These are phyloP conservation scores for Blastobotrys buckinghamii DNA, from an alignment of 1,139 yeast species.

Conservation along the genomic window DNA sequence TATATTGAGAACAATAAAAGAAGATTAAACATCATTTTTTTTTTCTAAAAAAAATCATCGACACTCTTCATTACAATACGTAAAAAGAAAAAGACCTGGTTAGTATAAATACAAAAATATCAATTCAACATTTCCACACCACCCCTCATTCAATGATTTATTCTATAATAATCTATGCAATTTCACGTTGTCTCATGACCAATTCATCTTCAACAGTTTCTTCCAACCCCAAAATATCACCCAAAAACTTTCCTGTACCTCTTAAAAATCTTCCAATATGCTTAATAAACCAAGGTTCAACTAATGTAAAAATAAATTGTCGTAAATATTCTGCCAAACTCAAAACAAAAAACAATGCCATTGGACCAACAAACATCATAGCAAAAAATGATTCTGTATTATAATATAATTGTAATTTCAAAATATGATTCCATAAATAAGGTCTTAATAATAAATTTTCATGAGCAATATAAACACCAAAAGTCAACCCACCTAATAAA, in stretches of 20 bases:
- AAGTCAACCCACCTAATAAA: background rate
- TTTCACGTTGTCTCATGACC: background rate
- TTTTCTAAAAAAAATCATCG: too few species aligned
- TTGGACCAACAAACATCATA: background rate
- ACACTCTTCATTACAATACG: too few species aligned
- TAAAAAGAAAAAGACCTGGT: too few species aligned
- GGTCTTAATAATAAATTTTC: constrained; percentile 4
- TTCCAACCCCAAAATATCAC: background rate
- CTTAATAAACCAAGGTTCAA: background rate
- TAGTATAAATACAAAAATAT: too few species aligned
- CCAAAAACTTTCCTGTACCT: background rate
- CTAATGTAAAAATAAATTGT: background rate
- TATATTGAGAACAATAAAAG: too few species aligned
- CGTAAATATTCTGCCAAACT: background rate
- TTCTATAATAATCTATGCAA: background rate
- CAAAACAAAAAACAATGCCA: background rate
- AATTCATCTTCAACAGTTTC: background rate
- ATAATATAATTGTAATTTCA: background rate
- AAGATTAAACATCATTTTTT: too few species aligned
- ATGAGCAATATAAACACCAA: constrained; percentile 6
- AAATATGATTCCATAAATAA: background rate
- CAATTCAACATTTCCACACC: too few species aligned
- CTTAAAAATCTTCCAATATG: background rate
- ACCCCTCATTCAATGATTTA: too few species aligned
- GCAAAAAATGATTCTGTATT: background rate